Conservation (phyloP, 108 stramenopile genomes). For the Mediolabrus comicus region DNA sequence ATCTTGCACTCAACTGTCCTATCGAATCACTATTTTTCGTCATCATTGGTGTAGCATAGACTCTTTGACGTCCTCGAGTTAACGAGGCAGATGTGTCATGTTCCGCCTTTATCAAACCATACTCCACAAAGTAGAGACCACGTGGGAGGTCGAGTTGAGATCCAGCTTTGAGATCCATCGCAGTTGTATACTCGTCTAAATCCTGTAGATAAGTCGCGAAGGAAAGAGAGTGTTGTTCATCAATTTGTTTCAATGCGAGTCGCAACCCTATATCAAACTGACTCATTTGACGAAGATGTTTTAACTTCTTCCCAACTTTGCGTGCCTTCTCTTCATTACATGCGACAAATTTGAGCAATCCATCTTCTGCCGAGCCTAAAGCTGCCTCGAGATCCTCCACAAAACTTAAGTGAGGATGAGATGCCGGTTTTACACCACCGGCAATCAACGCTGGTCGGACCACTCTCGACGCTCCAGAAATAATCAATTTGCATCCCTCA, state of each 20-base stretch:
- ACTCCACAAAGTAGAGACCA: slow-evolving; percentile 73
- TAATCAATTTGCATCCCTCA: slow-evolving; percentile 56
- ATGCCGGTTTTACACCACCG: slow-evolving; percentile 57
- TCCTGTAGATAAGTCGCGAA: slow-evolving; percentile 43
- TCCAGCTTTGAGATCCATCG: slow-evolving; percentile 45
- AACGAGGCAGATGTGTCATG: slow-evolving; percentile 26
- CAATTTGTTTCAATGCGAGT: slow-evolving; percentile 57
- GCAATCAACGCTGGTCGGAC: slow-evolving; percentile 41
- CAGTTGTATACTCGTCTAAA: slow-evolving; percentile 40
- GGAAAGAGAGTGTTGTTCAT: slow-evolving; percentile 50
- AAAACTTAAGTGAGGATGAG: slow-evolving; percentile 49
- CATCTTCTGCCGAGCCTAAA: slow-evolving; percentile 69
- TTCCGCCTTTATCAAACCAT: slow-evolving; percentile 52
- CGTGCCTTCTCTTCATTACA: slow-evolving; percentile 34
- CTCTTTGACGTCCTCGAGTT: slow-evolving; percentile 16
- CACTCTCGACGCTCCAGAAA: slow-evolving; percentile 48
- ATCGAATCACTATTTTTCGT: slow-evolving; percentile 25
- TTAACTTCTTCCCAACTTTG: slow-evolving; percentile 13
- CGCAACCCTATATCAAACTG: slow-evolving; percentile 55
- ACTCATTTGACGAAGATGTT: slow-evolving; percentile 12
- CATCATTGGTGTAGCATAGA: slow-evolving; percentile 3
- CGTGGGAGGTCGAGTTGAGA: slow-evolving; percentile 33
- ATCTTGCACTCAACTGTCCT: slow-evolving; percentile 50
- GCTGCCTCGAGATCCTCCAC: slow-evolving; percentile 58
- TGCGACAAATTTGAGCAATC: slow-evolving; percentile 45